These are phyloP conservation scores for Dactylellina leptospora DNA, from an alignment of 2,329 filamentous ascomycete species.

Conservation along the genomic window DNA sequence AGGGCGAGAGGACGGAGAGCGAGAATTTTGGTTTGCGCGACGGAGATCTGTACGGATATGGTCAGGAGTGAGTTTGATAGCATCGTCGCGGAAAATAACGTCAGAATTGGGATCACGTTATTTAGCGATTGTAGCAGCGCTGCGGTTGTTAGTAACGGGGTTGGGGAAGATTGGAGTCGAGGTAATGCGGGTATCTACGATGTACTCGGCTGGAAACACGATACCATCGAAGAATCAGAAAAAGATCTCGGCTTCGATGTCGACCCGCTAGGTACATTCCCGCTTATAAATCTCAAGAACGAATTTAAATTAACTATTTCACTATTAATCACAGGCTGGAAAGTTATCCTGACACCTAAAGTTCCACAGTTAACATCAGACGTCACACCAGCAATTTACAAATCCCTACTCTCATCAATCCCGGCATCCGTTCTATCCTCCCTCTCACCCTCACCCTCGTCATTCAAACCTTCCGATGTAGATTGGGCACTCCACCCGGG, in stretches of 20 bases:
- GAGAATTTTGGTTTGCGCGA: constrained; percentile 71
- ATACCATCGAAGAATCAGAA: constrained; percentile 70
- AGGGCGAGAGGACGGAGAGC: constrained; percentile 69
- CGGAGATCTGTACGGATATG: constrained; percentile 71
- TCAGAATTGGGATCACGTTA: constrained; percentile 71
- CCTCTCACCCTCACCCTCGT: constrained; percentile 62
- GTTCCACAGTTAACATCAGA: constrained; percentile 69
- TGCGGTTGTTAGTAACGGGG: constrained; percentile 70
- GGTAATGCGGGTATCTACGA: constrained; percentile 64
- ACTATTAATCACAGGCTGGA: constrained; percentile 67
- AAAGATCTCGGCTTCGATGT: constrained; percentile 72
- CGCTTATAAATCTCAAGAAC: no score
- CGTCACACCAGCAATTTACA: constrained; percentile 67
- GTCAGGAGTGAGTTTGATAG: constrained; percentile 73
- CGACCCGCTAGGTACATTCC: constrained; percentile 68
- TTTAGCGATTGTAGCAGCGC: constrained; percentile 78
- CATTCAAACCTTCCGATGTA: constrained; percentile 66
- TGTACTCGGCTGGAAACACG: constrained; percentile 72
- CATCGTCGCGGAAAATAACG: constrained; percentile 68
- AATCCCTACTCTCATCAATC: constrained; percentile 65
- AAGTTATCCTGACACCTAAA: constrained; percentile 70
- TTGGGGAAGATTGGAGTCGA: constrained; percentile 62
- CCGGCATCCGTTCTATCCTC: constrained; percentile 59
- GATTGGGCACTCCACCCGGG: constrained; percentile 80
- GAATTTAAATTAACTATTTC: no score